Base-by-base conservation (phyloP, 2,329 filamentous ascomycete genomes). In the Aspergillus eucalypticola region DNA sequence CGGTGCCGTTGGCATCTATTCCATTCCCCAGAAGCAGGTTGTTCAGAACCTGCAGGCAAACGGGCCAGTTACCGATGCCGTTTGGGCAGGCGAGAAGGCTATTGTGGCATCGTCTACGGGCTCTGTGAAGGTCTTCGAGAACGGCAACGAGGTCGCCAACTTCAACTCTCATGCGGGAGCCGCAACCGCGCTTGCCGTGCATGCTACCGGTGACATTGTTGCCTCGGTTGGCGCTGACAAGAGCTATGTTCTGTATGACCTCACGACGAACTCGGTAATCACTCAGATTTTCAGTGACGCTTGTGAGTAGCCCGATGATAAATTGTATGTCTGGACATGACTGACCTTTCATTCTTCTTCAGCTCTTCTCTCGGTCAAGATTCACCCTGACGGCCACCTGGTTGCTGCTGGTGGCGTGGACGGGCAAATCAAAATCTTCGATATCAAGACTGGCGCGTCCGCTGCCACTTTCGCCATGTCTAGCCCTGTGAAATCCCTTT, bases 311-410 rank as follows among this genome's bases (percentile, higher is more conserved):
- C 46, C 41, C 32, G 38, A 8, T 8, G 15, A 44, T 62, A 5
- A 4, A 17, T 67, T 61, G 69, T 54, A 21, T 29, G 17, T 58
- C 32, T 3, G 7, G 3, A 11, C 60, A 42, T 27, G 29, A 6
- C 15, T 29, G 7, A 52, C 51, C 6, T 58, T 63, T 21, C 70
- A 77, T 69, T 56, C 10, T 56, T 27, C 23, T 41, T 10, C 72
- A 90, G 91, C 88, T 62, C 81, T 96, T 49, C 90, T 90, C 1
- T 86, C 88, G 54, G 90, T 88, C 64, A 86, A 89, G 35, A 98
- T 99, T 83, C 95, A 99, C 74, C 95, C 96, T 6, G 95, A 99
- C 72, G 95, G 95, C n/a, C 91, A 97, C 73, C 84, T 99, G 5
- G 87, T 98, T 68, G 94, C 92, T 41, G 90, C 89, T 2, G 95